Conservation (phyloP, 176 grass and related monocot species). For the Melocanna baccifera region DNA sequence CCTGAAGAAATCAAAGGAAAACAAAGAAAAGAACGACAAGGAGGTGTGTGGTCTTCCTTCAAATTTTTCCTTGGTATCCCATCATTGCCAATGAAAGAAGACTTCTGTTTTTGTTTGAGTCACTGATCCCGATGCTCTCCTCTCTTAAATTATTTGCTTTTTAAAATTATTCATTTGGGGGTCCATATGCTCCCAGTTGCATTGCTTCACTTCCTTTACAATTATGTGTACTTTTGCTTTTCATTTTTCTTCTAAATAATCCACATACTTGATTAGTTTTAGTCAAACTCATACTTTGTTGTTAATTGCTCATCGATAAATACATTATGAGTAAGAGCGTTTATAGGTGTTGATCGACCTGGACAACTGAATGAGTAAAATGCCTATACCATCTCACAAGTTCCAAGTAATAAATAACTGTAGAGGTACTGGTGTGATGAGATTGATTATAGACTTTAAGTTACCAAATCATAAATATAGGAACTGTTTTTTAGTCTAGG, state of each 20-base stretch:
- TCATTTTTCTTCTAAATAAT: background rate
- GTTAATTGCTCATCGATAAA: background rate
- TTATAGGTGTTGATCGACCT: background rate
- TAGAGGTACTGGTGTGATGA: background rate
- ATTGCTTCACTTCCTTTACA: background rate
- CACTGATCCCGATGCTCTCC: background rate
- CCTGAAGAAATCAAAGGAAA: conserved; percentile 75
- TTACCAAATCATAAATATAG: background rate
- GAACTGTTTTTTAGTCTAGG: background rate
- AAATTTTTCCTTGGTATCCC: background rate
- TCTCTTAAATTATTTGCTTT: background rate
- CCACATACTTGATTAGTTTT: background rate
- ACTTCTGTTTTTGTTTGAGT: background rate
- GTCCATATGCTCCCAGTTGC: background rate
- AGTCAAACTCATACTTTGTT: background rate
- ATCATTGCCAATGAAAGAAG: background rate
- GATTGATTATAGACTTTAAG: background rate
- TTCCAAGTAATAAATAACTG: background rate
- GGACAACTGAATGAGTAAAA: background rate
- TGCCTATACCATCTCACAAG: background rate
- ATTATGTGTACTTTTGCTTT: background rate
- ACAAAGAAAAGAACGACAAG: conserved; percentile 88
- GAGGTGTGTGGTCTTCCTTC: conserved; percentile 43
- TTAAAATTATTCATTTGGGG: background rate
- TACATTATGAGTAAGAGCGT: background rate